Evolutionary conservation across 2,329 filamentous ascomycete species (phyloP), one percentile per base, ranked within the genome.

Genomic region (Fusarium clavum): DNA sequence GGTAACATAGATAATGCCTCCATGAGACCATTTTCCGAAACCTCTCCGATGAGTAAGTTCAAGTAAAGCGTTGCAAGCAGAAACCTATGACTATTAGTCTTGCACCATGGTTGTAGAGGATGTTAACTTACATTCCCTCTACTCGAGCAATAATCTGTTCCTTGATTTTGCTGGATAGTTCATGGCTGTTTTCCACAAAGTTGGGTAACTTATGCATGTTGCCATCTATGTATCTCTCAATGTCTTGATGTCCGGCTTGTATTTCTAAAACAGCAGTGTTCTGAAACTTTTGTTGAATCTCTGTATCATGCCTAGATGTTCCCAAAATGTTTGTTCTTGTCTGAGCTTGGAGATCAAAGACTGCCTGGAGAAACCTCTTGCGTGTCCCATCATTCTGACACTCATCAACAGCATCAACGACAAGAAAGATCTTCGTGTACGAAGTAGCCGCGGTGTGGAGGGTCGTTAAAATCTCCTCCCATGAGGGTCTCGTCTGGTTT

Each of bases 1-100:
- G 32, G 32, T 6, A 38, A 4, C 5, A 38, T 10, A 11, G 32
- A 18, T 2, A 3, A 24, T 52, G 43, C 65, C 63, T 12, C 86
- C 6, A 38, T 25, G n/a, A 5, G 56, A 47, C 10, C n/a, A 6
- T 22, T 49, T 1, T 38, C 32, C 10, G 32, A 18, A 5, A 38
- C 1, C 4, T 38, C 9, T 18, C 32, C 32, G 4, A 38, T 18
- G 5, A 38, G 32, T 1, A 38, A 10, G 9, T 38, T 18, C 9
- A 38, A 0, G 0, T 38, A 38, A 38, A 38, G 8, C 1, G 32
- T 11, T 1, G 32, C 32, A 2, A 38, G 32, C 9, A 38, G 9
- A 18, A 38, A 38, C 32, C 32, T 38, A 9, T 10, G 2, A 5
- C 16, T 10, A 1, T 34, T 34, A 34, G 9, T 18, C 8, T 18